Evolutionary conservation across 2,329 filamentous ascomycete genomes (phyloP), one percentile per base, ranked within the genome.

Genomic region (Trichoderma hamatum): DNA sequence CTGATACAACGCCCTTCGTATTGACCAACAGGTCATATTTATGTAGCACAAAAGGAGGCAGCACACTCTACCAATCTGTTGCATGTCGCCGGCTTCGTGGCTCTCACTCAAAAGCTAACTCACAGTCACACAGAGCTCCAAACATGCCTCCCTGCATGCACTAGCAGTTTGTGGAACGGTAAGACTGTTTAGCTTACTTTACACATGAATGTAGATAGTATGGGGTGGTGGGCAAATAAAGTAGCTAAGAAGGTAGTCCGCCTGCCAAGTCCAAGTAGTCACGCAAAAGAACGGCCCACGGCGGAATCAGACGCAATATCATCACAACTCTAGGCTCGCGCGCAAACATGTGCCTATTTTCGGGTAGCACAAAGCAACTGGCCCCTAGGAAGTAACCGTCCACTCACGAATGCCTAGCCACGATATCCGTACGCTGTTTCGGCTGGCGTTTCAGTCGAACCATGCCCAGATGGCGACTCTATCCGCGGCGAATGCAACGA

Each of bases 391-490:
- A 14, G 21, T 16, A 43, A n/a, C 5, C 36, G 10, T 28, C 61
- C 32, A 24, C n/a, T 13, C 14, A 26, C 1, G 16, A 55, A 43
- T 55, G 28, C n/a, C 49, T 19, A 16, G 24, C 32, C 54, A 43
- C 55, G 61, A 55, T 32, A 7, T 65, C 62, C 26, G 26, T 26
- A n/a, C 34, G 1, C 19, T 32, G 52, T 59, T 67, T 59, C 39
- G 54, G 63, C 54, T 59, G 63, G 58, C 10, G 63, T 58, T 67
- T 67, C 63, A 67, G 63, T 55, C 26, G 28, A 49, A 21, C 54
- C 36, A 49, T 66, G 24, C 63, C 51, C n/a, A 24, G 39, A 58
- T 24, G 1, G 39, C 39, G 34, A 54, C 58, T n/a, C 32, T 36
- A 58, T 59, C 54, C 54, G 36, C 63, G 54, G 54, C 39, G 24